Base-by-base conservation (phyloP, 352 stramenopile genomes). In the Phytopythium montanum region DNA sequence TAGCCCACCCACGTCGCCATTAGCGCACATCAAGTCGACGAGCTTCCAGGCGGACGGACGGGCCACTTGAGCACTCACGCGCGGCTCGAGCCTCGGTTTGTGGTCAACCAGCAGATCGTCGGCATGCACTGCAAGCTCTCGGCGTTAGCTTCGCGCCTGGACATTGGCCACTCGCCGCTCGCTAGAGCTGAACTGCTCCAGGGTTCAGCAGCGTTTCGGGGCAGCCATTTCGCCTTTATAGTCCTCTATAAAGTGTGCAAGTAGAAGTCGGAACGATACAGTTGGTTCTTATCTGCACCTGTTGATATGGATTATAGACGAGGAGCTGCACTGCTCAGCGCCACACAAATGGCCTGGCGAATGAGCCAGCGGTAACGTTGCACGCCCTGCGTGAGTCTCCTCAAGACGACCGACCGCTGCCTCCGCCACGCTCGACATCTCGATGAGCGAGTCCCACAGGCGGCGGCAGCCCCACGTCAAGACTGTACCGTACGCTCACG, bases 291-390 rank as follows among this genome's bases (percentile, higher is more conserved):
- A 55, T 41, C 19, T 19, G 18, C 50, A 56, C 50, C 23, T 5
- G n/a, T 56, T 56, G 9, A 1, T 12, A 3, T 8, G 31, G 31
- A 56, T 26, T 56, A 45, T 56, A 56, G 18, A 29, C 31, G 18
- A 3, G 9, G 7, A 42, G 50, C 50, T 45, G n/a, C 36, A 7
- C 1, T 9, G 19, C 10, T 31, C 16, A 7, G 5, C 14, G 21
- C 52, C 52, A 58, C 52, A 58, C 36, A 48, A 39, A 33, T 39
- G 31, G 23, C 52, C 23, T 23, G 34, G 21, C 34, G 36, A 58
- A 58, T 58, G 52, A 58, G 52, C 21, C 23, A 6, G 23, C 52
- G 33, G n/a, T 58, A 58, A 58, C 36, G 52, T n/a, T 48, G 52
- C 36, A 31, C 36, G 36, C 25, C n/a, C 25, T 36, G 52, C 21